Evolutionary conservation across 2,329 filamentous ascomycete species (phyloP).

Genomic region (Myriosclerotinia curreyana): DNA sequence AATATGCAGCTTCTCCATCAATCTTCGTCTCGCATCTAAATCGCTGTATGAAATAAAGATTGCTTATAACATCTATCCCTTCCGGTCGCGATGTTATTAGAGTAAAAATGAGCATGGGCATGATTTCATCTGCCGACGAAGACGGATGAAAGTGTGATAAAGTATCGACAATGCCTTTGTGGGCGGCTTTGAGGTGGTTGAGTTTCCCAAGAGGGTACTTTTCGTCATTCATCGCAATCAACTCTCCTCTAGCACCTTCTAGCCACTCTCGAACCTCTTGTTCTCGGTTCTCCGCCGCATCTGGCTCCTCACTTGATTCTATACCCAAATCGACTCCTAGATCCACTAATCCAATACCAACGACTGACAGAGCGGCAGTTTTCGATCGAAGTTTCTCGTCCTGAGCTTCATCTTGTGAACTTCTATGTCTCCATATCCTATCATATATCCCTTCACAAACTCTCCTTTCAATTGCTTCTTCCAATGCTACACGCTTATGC

Average conservation of each 20-base stretch:
- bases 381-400: constrained; percentile 94
- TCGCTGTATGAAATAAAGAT: constrained; percentile 88
- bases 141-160: constrained; percentile 65
- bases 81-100: constrained; percentile 87
- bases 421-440: constrained; percentile 86
- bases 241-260: constrained; percentile 64
- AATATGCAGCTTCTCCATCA: constrained; percentile 93
- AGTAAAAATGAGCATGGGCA: constrained; percentile 94
- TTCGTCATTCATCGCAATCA: constrained; percentile 81
- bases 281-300: constrained; percentile 56
- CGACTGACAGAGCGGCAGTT: constrained; percentile 83
- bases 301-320: constrained; percentile 51
- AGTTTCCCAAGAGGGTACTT: constrained; percentile 89
- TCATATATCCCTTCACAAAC: constrained; percentile 83
- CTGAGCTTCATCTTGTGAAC: constrained; percentile 87
- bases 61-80: constrained; percentile 85
- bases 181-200: constrained; percentile 79
- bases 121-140: constrained; percentile 93
- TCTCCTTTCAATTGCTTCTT: constrained; percentile 87
- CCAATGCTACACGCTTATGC: constrained; percentile 69
- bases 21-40: constrained; percentile 85
- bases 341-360: constrained; percentile 85
- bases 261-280: constrained; percentile 72
- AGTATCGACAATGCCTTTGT: constrained; percentile 93
- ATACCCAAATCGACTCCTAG: constrained; percentile 72